Evolutionary conservation across 148 eudicot species (phyloP).

Genomic region (Rhododendron griersonianum): DNA sequence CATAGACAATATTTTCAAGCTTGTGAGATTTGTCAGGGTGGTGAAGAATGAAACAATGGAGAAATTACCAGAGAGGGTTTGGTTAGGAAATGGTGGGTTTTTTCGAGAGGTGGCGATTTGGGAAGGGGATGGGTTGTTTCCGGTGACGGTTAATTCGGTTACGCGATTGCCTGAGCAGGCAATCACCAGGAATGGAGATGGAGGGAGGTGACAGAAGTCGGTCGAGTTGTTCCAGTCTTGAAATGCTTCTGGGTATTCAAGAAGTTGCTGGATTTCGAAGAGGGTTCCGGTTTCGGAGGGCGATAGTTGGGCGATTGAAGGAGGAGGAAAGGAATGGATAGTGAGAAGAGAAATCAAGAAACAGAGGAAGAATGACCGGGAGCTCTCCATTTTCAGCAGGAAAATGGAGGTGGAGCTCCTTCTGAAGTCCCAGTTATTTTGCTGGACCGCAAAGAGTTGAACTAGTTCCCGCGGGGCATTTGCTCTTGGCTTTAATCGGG

Average conservation of each 20-base stretch:
- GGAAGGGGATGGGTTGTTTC: conserved; percentile 52
- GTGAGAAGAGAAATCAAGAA: conserved; percentile 26
- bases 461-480: background rate
- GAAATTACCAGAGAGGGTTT: conserved; percentile 45
- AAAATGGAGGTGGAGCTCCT: background rate
- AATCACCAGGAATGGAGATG: conserved; percentile 35
- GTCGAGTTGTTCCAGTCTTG: conserved; percentile 68
- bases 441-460: background rate
- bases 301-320: conserved; percentile 44
- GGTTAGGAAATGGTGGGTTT: conserved; percentile 18
- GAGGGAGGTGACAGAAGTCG: conserved; percentile 56
- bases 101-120: conserved; percentile 7
- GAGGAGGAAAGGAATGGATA: conserved; percentile 22
- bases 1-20: conserved; percentile 45
- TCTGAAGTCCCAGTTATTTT: background rate
- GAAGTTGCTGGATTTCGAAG: conserved; percentile 52
- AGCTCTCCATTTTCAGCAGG: conserved; percentile 27
- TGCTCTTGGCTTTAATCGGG: background rate
- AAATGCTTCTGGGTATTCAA: conserved; percentile 61
- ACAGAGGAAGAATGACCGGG: conserved; percentile 16
- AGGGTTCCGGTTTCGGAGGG: conserved; percentile 51
- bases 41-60: conserved; percentile 75
- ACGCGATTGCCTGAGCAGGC: conserved; percentile 63
- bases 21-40: conserved; percentile 60
- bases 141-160: conserved; percentile 67